A percentile compares a stretch with the other conserved stretches of the same genome.
phyloP scores from a whole-genome alignment of 2,329 filamentous ascomycete genomes.

The Colletotrichum shisoi region DNA sequence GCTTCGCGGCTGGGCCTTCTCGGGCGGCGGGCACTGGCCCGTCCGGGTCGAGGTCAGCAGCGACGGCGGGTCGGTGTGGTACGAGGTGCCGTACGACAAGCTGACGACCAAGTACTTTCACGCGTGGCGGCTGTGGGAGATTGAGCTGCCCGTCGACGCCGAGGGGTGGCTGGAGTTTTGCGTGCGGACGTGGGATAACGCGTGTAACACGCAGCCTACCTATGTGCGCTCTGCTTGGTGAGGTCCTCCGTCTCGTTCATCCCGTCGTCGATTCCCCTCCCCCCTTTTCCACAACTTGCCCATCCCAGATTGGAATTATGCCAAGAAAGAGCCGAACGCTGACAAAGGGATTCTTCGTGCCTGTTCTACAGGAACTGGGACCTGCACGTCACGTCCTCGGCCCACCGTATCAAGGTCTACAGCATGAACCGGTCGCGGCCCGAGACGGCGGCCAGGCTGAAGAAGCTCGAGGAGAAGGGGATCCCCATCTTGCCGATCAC shows the following conservation, averaged over 20 bases:
- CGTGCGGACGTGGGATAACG: slow-evolving; percentile 68
- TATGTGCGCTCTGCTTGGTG: slow-evolving; percentile 52
- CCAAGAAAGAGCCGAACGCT: background rate
- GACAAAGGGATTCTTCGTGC: slow-evolving; percentile 39
- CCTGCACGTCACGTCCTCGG: slow-evolving; percentile 69
- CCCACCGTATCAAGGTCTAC: slow-evolving; percentile 68
- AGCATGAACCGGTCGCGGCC: slow-evolving; percentile 65
- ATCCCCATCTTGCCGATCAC: slow-evolving; percentile 63
- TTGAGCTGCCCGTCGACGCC: slow-evolving; percentile 67
- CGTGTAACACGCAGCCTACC: slow-evolving; percentile 67
- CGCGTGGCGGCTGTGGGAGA: slow-evolving; percentile 71
- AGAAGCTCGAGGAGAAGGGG: slow-evolving; percentile 59
- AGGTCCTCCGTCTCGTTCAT: background rate
- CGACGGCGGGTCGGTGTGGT: slow-evolving; percentile 72
- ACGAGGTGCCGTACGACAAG: slow-evolving; percentile 66
- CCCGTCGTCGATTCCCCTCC: background rate
- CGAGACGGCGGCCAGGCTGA: slow-evolving; percentile 59
- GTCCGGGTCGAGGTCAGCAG: slow-evolving; percentile 69
- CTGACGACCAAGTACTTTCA: slow-evolving; percentile 68
- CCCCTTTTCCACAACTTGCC: no score
- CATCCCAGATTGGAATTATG: background rate
- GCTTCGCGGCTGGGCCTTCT: slow-evolving; percentile 65
- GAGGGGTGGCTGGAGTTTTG: slow-evolving; percentile 69
- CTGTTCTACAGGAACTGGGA: slow-evolving; percentile 67
- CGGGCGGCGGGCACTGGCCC: slow-evolving; percentile 66